Conservation (phyloP, 257 asterid genomes). For the Capsicum baccatum region DNA sequence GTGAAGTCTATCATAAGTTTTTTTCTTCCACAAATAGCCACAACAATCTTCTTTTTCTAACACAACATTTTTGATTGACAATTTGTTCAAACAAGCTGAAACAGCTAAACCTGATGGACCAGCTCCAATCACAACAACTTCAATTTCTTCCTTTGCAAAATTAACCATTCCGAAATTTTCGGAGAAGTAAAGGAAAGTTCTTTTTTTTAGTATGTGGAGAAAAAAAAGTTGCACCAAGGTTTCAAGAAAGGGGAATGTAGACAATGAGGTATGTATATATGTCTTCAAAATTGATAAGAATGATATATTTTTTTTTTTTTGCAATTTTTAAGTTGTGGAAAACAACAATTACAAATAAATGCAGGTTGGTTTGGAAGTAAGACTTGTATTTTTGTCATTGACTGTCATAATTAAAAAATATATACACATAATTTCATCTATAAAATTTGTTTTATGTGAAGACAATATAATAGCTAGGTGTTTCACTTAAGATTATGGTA, state of each 20-base stretch:
- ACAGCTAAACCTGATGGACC: constrained; percentile 73
- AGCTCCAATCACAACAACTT: constrained; percentile 54
- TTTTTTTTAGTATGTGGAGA: background rate
- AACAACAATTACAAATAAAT: background rate
- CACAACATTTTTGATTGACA: constrained; percentile 50
- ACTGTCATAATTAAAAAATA: background rate
- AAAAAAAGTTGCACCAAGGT: background rate
- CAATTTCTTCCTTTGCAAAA: constrained; percentile 31
- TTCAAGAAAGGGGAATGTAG: background rate
- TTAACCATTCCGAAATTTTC: background rate
- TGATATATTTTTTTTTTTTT: background rate
- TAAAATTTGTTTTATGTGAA: too few species aligned
- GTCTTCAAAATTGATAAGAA: background rate
- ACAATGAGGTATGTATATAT: background rate
- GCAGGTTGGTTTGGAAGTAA: background rate
- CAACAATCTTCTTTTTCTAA: constrained; percentile 62
- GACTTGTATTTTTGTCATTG: background rate
- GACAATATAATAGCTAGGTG: background rate
- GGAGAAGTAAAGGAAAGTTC: background rate
- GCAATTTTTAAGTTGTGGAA: background rate
- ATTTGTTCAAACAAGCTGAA: constrained; percentile 53
- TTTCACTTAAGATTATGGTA: background rate
- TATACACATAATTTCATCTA: background rate
- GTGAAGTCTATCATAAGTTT: constrained; percentile 56
- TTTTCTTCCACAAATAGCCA: constrained; percentile 61